Evolutionary conservation across 768 basidiomycete genomes (phyloP).

Genomic region (Boletus barrowsii): DNA sequence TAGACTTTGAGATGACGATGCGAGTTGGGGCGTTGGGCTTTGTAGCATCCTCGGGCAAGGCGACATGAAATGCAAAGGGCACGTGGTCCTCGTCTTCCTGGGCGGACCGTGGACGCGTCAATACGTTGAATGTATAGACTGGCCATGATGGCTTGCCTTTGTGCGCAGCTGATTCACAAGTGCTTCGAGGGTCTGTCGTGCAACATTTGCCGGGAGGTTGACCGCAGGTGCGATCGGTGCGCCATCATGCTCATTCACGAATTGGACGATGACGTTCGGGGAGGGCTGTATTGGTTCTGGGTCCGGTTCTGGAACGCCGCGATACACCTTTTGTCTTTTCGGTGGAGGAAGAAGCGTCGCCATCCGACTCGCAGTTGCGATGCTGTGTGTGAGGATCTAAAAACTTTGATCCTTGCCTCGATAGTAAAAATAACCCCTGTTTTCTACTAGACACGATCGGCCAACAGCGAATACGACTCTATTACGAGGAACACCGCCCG

Average conservation of each 20-base stretch:
- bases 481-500: too few species aligned
- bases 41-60: conserved; percentile 55
- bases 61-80: conserved; percentile 88
- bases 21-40: conserved; percentile 60
- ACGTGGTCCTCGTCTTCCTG: conserved; percentile 76
- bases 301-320: conserved; percentile 66
- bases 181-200: conserved; percentile 77
- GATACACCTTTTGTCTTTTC: conserved; percentile 81
- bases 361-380: conserved; percentile 42
- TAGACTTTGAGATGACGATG: conserved; percentile 80
- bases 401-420: not conserved
- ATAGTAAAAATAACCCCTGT: conserved; percentile 21
- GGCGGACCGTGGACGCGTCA: not conserved
- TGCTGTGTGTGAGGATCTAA: not conserved
- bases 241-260: conserved; percentile 87
- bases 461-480: not conserved
- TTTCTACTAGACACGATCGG: too few species aligned
- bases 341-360: conserved; percentile 85
- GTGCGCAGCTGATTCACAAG: conserved; percentile 85
- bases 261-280: conserved; percentile 84
- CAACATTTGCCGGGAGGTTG: conserved; percentile 83
- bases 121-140: conserved; percentile 8
- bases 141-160: conserved; percentile 47
- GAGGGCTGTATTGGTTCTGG: conserved; percentile 45
- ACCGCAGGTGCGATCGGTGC: conserved; percentile 80